Evolutionary conservation across 1,284 basidiomycete genomes (phyloP), one percentile per base, ranked within the genome.

Genomic region (Naganishia liquefaciens): DNA sequence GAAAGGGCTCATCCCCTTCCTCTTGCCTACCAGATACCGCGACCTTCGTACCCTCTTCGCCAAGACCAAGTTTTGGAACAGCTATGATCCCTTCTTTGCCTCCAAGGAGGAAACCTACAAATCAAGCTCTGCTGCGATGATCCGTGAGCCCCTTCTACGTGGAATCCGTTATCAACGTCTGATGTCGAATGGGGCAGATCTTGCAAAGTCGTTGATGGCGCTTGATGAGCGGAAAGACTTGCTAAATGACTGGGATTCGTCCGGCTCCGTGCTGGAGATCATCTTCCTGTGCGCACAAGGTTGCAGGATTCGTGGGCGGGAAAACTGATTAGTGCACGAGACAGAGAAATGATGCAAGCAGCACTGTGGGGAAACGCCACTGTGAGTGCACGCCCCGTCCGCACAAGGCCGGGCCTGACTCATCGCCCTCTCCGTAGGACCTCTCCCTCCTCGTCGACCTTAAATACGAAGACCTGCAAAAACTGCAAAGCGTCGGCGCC

Each of bases 51-150:
- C 86, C 2, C 87, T 86, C 74, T 91, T 96, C 73, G 82, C 84
- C 0, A 79, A 82, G 66, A 89, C 88, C 2, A 78, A 77, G 47
- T 83, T 88, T 71, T 98, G 93, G 93, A 81, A 80, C 54, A 71
- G 81, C 19, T 91, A 87, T 72, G 95, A 99, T 72, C 93, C 93
- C 0, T 99, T 98, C 80, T 82, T 85, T 54, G 73, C 80, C 1
- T 88, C 90, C 75, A 99, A 99, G 79, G 79, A 87, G 57, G 85
- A 87, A 49, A 90, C 90, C 2, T 96, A 97, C 81, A 84, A 85
- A 72, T 88, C 88, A 46, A 91, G 89, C 52, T 87, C 87, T 0
- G 82, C 82, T 13, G 88, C 89, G 0, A 90, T 95, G 67, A 84
- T 89, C 70, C 85, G 90, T 89, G 68, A 70, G 78, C 78, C n/a